phyloP scores from a whole-genome alignment of 2,329 filamentous ascomycete species.

The Phaeophleospora eucalypticola region DNA sequence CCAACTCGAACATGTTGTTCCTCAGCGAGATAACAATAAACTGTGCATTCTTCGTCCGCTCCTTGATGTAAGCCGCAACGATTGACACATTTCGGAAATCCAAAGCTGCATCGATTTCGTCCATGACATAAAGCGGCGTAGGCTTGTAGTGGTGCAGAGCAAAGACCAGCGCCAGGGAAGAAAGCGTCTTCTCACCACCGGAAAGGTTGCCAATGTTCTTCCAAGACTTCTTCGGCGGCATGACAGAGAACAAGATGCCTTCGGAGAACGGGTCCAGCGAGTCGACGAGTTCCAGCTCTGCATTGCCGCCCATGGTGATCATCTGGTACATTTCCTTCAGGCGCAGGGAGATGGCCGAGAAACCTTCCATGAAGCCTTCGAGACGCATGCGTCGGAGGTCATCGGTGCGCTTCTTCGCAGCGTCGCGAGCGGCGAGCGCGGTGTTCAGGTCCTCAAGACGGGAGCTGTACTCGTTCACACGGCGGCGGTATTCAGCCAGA shows the following conservation, averaged over 20 bases:
- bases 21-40: conserved; percentile 97
- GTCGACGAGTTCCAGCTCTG: conserved; percentile 94
- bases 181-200: conserved; percentile 95
- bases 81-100: conserved; percentile 98
- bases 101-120: conserved; percentile 96
- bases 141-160: conserved; percentile 97
- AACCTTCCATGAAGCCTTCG: conserved; percentile 98
- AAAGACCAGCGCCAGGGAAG: conserved; percentile 91
- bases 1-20: conserved; percentile 99
- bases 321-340: conserved; percentile 99
- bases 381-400: conserved; percentile 84
- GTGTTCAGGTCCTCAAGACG: conserved; percentile 79
- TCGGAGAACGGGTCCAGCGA: conserved; percentile 94
- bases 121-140: conserved; percentile 97
- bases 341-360: conserved; percentile 85
- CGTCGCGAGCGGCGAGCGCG: conserved; percentile 73
- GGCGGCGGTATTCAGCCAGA: conserved; percentile 79
- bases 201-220: conserved; percentile 97
- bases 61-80: conserved; percentile 98
- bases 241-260: conserved; percentile 94
- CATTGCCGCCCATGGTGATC: conserved; percentile 99
- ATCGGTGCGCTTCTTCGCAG: conserved; percentile 86
- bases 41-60: conserved; percentile 97
- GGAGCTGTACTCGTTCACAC: conserved; percentile 75
- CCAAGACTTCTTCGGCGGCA: conserved; percentile 99